Base-by-base conservation (phyloP, 441 rosid genomes). In the Geranium incanum region DNA sequence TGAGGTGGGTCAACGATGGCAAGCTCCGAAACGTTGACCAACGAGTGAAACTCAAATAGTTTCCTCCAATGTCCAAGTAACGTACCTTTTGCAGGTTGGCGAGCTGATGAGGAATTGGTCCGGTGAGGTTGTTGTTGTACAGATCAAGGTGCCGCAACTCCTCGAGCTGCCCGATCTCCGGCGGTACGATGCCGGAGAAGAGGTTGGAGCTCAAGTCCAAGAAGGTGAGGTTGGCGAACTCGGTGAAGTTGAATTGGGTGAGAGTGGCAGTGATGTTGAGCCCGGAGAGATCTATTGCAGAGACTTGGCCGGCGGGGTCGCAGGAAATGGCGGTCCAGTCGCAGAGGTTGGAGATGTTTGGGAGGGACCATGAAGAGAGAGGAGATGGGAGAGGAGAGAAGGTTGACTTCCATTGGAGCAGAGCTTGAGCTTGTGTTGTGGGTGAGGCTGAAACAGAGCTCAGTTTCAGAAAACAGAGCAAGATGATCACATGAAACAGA, bases 11-110 rank as follows among this genome's bases (percentile, higher is more conserved):
- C 86, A 89, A 75, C 0, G 69, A 77, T 57, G 86, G 84, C 85
- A 89, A 77, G 65, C 48, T 67, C 0, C 82, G 80, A 76, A 89
- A 87, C 36, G 78, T 73, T 1, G 90, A 82, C 90, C 87, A 85
- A 13, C 86, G 84, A 33, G 87, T 81, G 39, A 85, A 72, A 66
- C 71, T 77, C 60, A 88, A 77, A 71, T 60, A 83, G 76, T 86
- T 86, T 36, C 37, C 74, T 68, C 90, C 88, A 36, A 86, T 77
- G 77, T 86, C 87, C 33, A 86, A 50, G 59, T 50, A 50, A 50
- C 59, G 59, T 50, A 50, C 59, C 59, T 50, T 50, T 50, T 50
- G 16, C 59, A 50, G 18, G 9, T 50, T 50, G 0, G 16, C 59
- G 59, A 50, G 18, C 59, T 50, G 18, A 2, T 1, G 5, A 13